Conservation (phyloP, 202 grass and related monocot genomes). For the Cymbopogon flexuosus region DNA sequence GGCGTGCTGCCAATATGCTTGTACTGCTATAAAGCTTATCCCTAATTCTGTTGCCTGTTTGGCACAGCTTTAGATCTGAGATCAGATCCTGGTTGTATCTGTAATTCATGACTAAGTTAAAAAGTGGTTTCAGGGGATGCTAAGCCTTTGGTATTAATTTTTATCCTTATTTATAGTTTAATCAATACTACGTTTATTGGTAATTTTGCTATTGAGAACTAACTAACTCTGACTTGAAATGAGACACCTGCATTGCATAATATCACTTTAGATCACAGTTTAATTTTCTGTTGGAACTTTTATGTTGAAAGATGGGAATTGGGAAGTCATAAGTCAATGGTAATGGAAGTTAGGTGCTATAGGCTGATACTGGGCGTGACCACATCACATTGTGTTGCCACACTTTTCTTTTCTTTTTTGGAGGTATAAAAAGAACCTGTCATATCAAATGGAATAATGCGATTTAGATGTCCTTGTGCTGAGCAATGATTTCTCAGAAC, state of each 20-base stretch:
- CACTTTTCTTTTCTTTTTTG: not conserved
- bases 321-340: not conserved
- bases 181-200: not conserved
- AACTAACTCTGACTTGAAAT: not conserved
- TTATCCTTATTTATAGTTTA: constrained; percentile 4
- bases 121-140: not conserved
- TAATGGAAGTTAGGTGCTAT: not conserved
- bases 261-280: not conserved
- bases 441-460: not conserved
- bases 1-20: not conserved
- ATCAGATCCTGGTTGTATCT: not conserved
- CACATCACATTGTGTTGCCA: not conserved
- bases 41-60: not conserved
- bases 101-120: not conserved
- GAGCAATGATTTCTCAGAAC: not conserved
- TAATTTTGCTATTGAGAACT: not conserved
- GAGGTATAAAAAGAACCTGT: not conserved
- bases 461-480: constrained; percentile 8
- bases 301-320: not conserved
- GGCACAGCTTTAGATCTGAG: not conserved
- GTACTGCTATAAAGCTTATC: not conserved
- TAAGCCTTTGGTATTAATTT: not conserved
- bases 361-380: not conserved
- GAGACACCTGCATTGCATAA: not conserved
- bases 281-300: not conserved